Conservation (phyloP, 2,329 filamentous ascomycete genomes). For the Furcasterigmium furcatum region DNA sequence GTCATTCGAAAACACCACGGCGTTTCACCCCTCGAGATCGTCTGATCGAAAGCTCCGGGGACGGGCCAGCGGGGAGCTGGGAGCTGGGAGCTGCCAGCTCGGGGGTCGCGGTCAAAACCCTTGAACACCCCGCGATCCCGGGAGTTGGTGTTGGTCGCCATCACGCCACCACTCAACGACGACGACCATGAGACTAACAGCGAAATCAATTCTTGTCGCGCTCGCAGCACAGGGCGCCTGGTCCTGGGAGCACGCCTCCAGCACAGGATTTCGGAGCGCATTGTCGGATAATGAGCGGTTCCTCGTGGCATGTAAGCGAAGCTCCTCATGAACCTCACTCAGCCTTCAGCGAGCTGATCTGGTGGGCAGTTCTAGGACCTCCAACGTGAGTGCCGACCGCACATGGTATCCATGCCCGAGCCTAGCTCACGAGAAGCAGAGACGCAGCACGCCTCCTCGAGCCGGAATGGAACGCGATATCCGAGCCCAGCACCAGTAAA, state of each 20-base stretch:
- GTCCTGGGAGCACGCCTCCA: not conserved
- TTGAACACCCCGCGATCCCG: not conserved
- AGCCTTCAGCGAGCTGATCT: not conserved
- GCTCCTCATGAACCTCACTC: not conserved
- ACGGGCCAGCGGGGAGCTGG: not conserved
- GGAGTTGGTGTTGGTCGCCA: not conserved
- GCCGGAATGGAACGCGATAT: conserved; percentile 26
- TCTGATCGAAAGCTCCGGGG: not conserved
- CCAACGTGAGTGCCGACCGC: not conserved
- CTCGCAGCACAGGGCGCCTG: not conserved
- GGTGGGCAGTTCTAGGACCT: not conserved
- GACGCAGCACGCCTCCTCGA: conserved; percentile 25
- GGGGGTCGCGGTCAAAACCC: too few species aligned
- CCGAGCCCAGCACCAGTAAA: conserved; percentile 12
- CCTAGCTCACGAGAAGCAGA: not conserved
- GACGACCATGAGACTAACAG: not conserved
- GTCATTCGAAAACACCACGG: too few species aligned
- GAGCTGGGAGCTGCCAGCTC: not conserved
- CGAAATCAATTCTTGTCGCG: not conserved
- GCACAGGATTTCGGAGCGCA: not conserved
- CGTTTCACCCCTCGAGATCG: not conserved
- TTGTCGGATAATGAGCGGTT: not conserved
- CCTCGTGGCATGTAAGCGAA: conserved; percentile 1
- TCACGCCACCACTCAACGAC: not conserved
- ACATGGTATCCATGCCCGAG: not conserved